Conservation (phyloP, 192 early-diverging fungal species). For the Coemansia sp. region DNA sequence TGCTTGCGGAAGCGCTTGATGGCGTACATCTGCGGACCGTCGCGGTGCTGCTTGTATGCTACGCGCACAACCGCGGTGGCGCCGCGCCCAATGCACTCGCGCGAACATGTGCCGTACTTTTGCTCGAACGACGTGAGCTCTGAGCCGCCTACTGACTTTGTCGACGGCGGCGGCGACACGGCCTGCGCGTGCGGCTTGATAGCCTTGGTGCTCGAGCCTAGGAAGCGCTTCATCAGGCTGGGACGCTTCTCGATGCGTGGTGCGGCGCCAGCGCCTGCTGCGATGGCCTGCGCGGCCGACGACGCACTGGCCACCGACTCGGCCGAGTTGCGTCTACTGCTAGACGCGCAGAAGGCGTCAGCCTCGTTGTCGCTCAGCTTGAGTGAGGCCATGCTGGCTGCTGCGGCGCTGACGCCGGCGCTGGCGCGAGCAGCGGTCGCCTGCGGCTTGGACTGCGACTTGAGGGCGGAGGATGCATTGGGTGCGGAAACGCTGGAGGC, state of each 20-base stretch:
- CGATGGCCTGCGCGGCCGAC: conserved; percentile 42
- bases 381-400: conserved; percentile 14
- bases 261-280: conserved; percentile 13
- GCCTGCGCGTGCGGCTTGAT: neutral
- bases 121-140: conserved; percentile 51
- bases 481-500: neutral
- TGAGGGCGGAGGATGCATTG: neutral
- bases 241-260: conserved; percentile 50
- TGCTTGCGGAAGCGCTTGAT: conserved; percentile 94
- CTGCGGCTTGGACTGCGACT: neutral
- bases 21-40: conserved; percentile 70
- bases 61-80: conserved; percentile 91
- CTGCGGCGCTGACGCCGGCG: conserved; percentile 1
- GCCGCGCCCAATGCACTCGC: conserved; percentile 80
- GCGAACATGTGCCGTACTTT: conserved; percentile 81
- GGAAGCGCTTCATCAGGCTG: conserved; percentile 54
- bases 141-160: conserved; percentile 13
- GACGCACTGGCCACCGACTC: conserved; percentile 7
- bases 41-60: conserved; percentile 69
- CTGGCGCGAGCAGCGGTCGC: neutral
- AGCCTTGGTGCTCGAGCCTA: conserved; percentile 25
- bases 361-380: conserved; percentile 12
- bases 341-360: neutral
- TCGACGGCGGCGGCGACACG: conserved; percentile 30
- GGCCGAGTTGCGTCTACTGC: conserved; percentile 7